Evolutionary conservation across 371 early-diverging fungal genomes (phyloP).

Genomic region (Mortierella polycephala): DNA sequence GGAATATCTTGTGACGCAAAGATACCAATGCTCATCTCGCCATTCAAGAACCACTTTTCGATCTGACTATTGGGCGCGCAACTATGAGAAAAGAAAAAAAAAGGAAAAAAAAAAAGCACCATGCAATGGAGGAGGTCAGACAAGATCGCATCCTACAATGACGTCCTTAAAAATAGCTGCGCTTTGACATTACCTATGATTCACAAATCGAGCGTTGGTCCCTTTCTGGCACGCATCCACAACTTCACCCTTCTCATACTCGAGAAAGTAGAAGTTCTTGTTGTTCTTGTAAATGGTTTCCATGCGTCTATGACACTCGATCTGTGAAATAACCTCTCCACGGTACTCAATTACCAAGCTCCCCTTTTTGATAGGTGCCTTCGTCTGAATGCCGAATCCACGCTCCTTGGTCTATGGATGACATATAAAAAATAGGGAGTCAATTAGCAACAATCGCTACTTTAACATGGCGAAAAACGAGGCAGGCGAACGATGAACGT

Average conservation of each 20-base stretch:
- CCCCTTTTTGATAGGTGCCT: conserved; percentile 66
- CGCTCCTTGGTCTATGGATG: conserved; percentile 63
- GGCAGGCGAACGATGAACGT: background rate
- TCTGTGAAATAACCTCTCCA: conserved; percentile 86
- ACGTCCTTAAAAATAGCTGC: background rate
- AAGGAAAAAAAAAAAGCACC: background rate
- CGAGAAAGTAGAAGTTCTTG: conserved; percentile 85
- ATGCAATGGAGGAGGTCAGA: background rate
- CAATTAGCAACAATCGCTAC: background rate
- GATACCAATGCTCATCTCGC: conserved; percentile 81
- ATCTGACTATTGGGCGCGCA: conserved; percentile 95
- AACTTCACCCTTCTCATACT: conserved; percentile 79
- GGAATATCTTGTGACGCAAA: conserved; percentile 81
- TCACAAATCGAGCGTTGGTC: conserved; percentile 79
- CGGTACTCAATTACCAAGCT: conserved; percentile 86
- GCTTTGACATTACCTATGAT: conserved; percentile 61
- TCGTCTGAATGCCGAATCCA: conserved; percentile 85
- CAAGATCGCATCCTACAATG: background rate
- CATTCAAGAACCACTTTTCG: conserved; percentile 84
- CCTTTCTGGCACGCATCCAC: conserved; percentile 84
- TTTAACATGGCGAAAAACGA: background rate
- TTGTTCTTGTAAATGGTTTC: conserved; percentile 72
- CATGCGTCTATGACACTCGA: conserved; percentile 78
- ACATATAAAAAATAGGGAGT: background rate
- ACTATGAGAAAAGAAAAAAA: conserved; percentile 32